Conservation (phyloP, 257 asterid species). For the Voacanga thouarsii region DNA sequence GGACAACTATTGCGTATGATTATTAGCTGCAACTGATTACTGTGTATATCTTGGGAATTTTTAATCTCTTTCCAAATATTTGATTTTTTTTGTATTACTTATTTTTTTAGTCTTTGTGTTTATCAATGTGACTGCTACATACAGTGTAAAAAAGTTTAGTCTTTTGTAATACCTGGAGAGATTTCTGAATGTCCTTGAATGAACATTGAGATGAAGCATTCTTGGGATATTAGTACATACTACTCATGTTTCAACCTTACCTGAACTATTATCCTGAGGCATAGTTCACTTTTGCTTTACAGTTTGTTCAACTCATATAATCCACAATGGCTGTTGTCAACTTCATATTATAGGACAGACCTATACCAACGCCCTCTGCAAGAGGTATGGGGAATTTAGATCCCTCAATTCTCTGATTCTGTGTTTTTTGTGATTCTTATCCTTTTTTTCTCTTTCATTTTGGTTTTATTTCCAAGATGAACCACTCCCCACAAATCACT, state of each 20-base stretch:
- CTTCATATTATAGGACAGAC: conserved; percentile 81
- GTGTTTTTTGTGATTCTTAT: conserved; percentile 6
- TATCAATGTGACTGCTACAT: not conserved
- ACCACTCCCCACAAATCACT: not conserved
- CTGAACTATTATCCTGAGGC: conserved; percentile 7
- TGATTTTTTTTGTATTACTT: not conserved
- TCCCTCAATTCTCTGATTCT: conserved; percentile 18
- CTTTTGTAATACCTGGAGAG: not conserved
- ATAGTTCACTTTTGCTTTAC: conserved; percentile 35
- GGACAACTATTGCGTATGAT: not conserved
- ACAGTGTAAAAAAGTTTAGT: not conserved
- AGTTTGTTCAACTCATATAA: conserved; percentile 84
- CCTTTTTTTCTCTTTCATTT: not conserved
- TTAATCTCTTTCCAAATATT: not conserved
- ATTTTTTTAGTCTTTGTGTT: not conserved
- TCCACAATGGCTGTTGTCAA: conserved; percentile 77
- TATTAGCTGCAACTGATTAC: not conserved
- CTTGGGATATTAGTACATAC: not conserved
- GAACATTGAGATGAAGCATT: not conserved
- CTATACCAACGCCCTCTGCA: conserved; percentile 65
- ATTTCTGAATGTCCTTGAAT: not conserved
- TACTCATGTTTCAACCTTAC: not conserved
- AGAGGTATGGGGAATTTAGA: conserved; percentile 50
- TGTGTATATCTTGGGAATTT: not conserved
- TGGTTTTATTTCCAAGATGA: not conserved